These are phyloP conservation scores for Pezicula carpinea DNA, from an alignment of 2,329 filamentous ascomycete genomes.

Conservation along the genomic window DNA sequence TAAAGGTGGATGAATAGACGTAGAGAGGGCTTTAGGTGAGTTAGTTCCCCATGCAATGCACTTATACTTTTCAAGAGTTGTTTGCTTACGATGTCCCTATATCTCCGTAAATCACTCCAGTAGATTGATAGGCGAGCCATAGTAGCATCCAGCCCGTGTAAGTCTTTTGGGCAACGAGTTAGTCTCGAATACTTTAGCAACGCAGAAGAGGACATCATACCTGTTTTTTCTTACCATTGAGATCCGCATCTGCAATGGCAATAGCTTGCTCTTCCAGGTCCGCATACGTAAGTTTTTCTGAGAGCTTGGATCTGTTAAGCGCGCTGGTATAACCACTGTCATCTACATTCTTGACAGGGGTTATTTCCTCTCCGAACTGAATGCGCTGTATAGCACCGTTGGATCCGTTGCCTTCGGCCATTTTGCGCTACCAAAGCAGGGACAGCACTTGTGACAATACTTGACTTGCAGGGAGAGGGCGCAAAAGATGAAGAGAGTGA, in stretches of 20 bases:
- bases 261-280: constrained; percentile 21
- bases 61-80: not conserved
- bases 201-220: constrained; percentile 8
- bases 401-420: constrained; percentile 11
- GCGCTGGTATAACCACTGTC: constrained; percentile 3
- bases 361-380: constrained; percentile 20
- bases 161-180: constrained; percentile 8
- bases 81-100: constrained; percentile 44
- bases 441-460: not conserved
- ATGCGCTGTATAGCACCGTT: constrained; percentile 7
- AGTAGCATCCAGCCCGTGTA: constrained; percentile 22
- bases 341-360: constrained; percentile 11
- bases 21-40: constrained; percentile 55
- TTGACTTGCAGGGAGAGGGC: not conserved
- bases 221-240: constrained; percentile 27
- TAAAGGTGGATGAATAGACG: constrained; percentile 66
- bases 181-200: not conserved
- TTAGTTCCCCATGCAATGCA: not conserved
- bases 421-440: constrained; percentile 2
- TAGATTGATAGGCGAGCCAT: constrained; percentile 59
- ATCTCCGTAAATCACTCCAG: constrained; percentile 65
- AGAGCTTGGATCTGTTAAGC: constrained; percentile 9
- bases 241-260: constrained; percentile 20
- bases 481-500: not conserved
- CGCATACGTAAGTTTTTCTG: constrained; percentile 13